These are phyloP conservation scores for Plectosphaerella cucumerina DNA, from an alignment of 2,329 filamentous ascomycete genomes.

Conservation along the genomic window DNA sequence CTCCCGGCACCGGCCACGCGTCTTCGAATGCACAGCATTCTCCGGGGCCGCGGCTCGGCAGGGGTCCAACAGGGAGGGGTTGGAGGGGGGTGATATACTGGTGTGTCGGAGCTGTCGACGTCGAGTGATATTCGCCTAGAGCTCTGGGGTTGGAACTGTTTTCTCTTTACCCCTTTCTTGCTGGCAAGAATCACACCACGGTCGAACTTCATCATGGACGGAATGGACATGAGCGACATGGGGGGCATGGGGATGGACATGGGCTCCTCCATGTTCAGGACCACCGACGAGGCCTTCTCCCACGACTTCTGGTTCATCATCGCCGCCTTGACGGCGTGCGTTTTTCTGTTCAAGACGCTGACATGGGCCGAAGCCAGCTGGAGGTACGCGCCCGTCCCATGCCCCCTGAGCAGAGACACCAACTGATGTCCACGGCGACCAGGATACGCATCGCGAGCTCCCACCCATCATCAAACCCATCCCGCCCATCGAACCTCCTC, in stretches of 20 bases:
- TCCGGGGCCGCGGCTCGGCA: too few species aligned
- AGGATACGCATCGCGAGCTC: conserved; percentile 34
- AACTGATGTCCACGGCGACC: conserved; percentile 39
- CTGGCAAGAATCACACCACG: background rate
- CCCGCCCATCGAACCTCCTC: conserved; percentile 41
- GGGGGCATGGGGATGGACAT: background rate
- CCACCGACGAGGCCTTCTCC: background rate
- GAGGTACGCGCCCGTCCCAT: conserved; percentile 2
- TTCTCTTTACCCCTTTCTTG: too few species aligned
- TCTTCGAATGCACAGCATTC: too few species aligned
- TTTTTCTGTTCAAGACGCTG: background rate
- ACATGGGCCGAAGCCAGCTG: background rate
- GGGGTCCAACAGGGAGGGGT: too few species aligned
- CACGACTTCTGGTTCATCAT: background rate
- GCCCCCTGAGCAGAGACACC: background rate
- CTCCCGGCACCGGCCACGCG: background rate
- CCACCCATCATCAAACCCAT: conserved; percentile 33
- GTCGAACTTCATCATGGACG: background rate
- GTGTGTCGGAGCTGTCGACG: too few species aligned
- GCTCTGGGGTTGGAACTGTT: too few species aligned
- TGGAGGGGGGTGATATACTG: too few species aligned
- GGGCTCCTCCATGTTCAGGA: background rate
- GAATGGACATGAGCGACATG: background rate
- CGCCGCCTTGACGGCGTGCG: background rate
- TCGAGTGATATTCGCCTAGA: too few species aligned